phyloP scores from a whole-genome alignment of 768 basidiomycete species.

The Amanita rubescens region DNA sequence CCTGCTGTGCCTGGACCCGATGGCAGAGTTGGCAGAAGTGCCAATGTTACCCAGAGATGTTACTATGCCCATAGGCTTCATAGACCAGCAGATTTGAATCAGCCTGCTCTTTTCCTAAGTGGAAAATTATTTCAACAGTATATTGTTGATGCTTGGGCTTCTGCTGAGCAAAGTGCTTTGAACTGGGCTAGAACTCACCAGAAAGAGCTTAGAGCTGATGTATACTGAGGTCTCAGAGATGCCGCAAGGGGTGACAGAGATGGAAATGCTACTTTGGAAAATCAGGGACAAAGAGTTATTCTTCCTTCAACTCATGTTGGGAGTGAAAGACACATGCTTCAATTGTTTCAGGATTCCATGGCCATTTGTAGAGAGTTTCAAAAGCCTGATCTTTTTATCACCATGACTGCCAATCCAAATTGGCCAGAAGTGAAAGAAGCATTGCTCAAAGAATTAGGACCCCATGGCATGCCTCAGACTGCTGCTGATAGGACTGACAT shows the following conservation, averaged over 20 bases:
- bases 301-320: constrained; percentile 25
- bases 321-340: constrained; percentile 30
- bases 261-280: not conserved
- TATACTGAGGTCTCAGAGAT: constrained; percentile 22
- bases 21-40: not conserved
- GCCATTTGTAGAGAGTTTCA: constrained; percentile 28
- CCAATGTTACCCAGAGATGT: not conserved
- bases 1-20: not conserved
- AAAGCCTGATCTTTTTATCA: constrained; percentile 38
- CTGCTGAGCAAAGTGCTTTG: constrained; percentile 32
- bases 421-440: constrained; percentile 35
- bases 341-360: constrained; percentile 35
- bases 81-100: constrained; percentile 10
- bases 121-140: constrained; percentile 38
- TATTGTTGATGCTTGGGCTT: constrained; percentile 38
- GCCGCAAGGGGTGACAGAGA: not conserved
- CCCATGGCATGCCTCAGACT: constrained; percentile 19
- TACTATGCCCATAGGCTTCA: not conserved
- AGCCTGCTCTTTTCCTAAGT: constrained; percentile 24
- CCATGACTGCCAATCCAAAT: constrained; percentile 40
- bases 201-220: constrained; percentile 22
- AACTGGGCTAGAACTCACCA: constrained; percentile 31
- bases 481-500: constrained; percentile 11
- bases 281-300: constrained; percentile 23
- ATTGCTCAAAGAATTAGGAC: constrained; percentile 9